Conservation (phyloP, 139 green algal genomes). For the Tetraselmis striata region DNA sequence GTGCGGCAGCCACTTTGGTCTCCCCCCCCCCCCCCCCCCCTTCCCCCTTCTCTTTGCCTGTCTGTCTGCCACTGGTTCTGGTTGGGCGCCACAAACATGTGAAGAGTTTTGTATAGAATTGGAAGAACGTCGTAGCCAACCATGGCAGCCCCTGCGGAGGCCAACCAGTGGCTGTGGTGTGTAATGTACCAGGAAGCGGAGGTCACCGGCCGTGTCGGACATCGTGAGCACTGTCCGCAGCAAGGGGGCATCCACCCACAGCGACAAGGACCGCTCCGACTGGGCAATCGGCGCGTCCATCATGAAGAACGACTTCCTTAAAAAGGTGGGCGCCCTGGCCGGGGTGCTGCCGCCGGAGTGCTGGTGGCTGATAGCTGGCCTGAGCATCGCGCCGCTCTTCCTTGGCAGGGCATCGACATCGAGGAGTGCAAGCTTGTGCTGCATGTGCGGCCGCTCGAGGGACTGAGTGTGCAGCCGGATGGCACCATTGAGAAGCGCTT, state of each 20-base stretch:
- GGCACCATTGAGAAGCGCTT: conserved; percentile 78
- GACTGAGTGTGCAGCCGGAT: conserved; percentile 54
- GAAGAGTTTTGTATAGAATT: no score
- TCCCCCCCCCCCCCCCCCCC: no score
- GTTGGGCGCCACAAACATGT: no score
- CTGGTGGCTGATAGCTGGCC: not conserved
- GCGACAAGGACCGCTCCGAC: not conserved
- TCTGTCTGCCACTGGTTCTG: no score
- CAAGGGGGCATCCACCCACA: not conserved
- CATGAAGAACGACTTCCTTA: conserved; percentile 2
- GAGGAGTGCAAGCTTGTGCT: conserved; percentile 39
- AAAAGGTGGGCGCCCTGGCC: no score
- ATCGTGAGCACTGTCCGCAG: not conserved
- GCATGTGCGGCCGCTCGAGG: conserved; percentile 62
- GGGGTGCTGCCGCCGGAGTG: not conserved
- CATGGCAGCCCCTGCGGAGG: no score
- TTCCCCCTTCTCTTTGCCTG: no score
- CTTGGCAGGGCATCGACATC: conserved; percentile 19
- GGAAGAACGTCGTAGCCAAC: no score
- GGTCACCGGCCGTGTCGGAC: conserved; percentile 9
- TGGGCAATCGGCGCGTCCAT: not conserved
- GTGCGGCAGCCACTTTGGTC: no score
- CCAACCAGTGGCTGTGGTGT: no score
- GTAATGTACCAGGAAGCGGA: no score
- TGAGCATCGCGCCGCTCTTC: conserved; percentile 15